These are phyloP conservation scores for Russula ochroleuca DNA, from an alignment of 768 basidiomycete species.

Conservation along the genomic window DNA sequence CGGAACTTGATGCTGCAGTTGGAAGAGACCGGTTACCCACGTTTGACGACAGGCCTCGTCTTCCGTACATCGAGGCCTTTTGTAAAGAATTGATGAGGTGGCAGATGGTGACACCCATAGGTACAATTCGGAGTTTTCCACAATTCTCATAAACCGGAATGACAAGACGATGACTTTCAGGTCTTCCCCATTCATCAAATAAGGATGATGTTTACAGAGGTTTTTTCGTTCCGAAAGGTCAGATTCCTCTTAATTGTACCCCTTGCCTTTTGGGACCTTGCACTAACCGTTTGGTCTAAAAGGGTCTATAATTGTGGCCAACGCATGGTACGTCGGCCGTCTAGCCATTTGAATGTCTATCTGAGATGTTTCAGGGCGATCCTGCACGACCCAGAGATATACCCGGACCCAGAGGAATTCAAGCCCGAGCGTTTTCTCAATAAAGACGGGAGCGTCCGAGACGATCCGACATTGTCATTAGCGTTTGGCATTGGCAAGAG, in stretches of 20 bases:
- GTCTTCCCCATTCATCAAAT: neutral
- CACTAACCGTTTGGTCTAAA: neutral
- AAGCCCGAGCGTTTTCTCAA: conserved; percentile 43
- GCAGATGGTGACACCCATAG: conserved; percentile 22
- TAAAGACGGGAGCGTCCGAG: conserved; percentile 14
- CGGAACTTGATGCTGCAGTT: conserved; percentile 31
- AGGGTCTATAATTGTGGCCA: conserved; percentile 13
- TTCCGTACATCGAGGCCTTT: conserved; percentile 32
- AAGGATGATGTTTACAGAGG: neutral
- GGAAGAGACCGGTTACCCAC: conserved; percentile 30
- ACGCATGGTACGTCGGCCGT: conserved; percentile 9
- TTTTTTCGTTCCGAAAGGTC: conserved; percentile 11
- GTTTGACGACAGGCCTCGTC: conserved; percentile 29
- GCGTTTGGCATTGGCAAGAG: conserved; percentile 27
- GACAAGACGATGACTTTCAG: neutral
- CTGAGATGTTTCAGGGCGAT: conserved; percentile 23
- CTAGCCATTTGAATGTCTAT: neutral
- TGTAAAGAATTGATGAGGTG: conserved; percentile 32
- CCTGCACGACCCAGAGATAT: conserved; percentile 42
- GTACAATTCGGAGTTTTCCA: neutral
- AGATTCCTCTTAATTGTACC: neutral
- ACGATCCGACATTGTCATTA: conserved; percentile 4
- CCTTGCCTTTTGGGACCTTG: neutral
- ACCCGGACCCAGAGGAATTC: conserved; percentile 32
- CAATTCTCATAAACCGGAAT: neutral